A percentile compares a stretch with the other conserved stretches of the same genome.
Evolutionary conservation across 1,139 yeast genomes (phyloP).

Genomic region (Scheffersomyces titani): DNA sequence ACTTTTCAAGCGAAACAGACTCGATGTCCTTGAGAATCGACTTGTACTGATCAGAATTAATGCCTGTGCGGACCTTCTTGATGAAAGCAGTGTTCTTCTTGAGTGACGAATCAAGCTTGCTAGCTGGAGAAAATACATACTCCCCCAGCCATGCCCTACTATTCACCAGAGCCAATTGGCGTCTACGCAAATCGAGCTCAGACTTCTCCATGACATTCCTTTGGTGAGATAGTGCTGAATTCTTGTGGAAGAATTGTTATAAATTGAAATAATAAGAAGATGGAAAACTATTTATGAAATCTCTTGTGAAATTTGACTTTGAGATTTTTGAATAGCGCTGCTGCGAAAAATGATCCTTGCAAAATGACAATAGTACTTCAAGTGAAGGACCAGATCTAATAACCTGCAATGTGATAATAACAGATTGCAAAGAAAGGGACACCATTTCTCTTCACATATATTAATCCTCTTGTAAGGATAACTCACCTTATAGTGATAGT

Average conservation of each 20-base stretch:
- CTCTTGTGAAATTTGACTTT: neutral
- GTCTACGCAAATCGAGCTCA: conserved; percentile 22
- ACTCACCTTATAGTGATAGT: neutral
- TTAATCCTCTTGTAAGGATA: no score
- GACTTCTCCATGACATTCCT: neutral
- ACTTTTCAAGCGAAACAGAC: conserved; percentile 70
- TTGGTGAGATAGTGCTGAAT: neutral
- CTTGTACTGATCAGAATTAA: conserved; percentile 47
- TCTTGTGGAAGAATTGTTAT: neutral
- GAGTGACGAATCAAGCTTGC: conserved; percentile 68
- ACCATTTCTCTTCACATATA: no score
- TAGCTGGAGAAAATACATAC: conserved; percentile 21
- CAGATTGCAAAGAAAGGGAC: neutral
- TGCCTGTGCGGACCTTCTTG: conserved; percentile 61
- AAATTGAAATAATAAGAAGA: neutral
- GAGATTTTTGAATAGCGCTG: neutral
- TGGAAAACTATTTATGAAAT: neutral
- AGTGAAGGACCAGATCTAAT: neutral
- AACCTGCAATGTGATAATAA: neutral
- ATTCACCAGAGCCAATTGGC: conserved; percentile 43
- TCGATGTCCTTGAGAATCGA: conserved; percentile 61
- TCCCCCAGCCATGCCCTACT: conserved; percentile 57
- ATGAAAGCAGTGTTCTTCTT: conserved; percentile 85
- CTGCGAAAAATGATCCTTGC: neutral
- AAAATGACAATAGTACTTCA: neutral